Evolutionary conservation across 164 flowering plant genomes (phyloP).

Genomic region (Paratinospora sagittata): DNA sequence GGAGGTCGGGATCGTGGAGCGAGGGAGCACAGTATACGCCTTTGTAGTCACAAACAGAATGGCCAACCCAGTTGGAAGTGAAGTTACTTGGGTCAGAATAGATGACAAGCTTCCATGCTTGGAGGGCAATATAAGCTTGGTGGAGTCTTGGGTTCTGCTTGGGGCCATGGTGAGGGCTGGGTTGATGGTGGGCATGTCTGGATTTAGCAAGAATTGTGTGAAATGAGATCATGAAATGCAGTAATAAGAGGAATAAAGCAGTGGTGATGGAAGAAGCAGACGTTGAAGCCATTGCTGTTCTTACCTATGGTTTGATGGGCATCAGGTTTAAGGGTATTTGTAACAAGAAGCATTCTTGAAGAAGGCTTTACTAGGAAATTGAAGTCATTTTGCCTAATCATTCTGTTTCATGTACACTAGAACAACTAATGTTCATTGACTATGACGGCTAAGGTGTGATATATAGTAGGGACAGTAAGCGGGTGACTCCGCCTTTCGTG

Average conservation of each 20-base stretch:
- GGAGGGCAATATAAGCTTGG: constrained; percentile 61
- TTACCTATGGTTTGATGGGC: not conserved
- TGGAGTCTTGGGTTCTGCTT: constrained; percentile 39
- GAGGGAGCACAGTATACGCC: constrained; percentile 55
- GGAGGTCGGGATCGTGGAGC: constrained; percentile 27
- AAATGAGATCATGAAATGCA: constrained; percentile 22
- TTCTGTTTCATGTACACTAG: constrained; percentile 1
- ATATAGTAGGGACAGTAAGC: not conserved
- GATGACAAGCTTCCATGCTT: constrained; percentile 73
- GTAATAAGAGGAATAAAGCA: constrained; percentile 25
- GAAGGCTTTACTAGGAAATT: not conserved
- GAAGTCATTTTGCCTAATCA: constrained; percentile 3
- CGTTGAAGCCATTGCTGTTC: constrained; percentile 27
- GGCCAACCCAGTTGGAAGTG: constrained; percentile 71
- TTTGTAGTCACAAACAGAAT: constrained; percentile 52
- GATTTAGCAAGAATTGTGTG: constrained; percentile 25
- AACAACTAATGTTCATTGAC: not conserved
- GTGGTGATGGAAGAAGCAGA: constrained; percentile 3
- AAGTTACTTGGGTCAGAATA: constrained; percentile 69
- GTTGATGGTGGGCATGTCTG: constrained; percentile 22
- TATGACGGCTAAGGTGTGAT: not conserved
- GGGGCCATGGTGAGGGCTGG: constrained; percentile 17
- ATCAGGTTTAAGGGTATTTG: constrained; percentile 14
- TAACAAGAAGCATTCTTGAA: constrained; percentile 8
- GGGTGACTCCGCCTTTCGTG: not conserved